These are phyloP conservation scores for Hypoxylon sp. DNA, from an alignment of 2,329 filamentous ascomycete species.

Conservation along the genomic window DNA sequence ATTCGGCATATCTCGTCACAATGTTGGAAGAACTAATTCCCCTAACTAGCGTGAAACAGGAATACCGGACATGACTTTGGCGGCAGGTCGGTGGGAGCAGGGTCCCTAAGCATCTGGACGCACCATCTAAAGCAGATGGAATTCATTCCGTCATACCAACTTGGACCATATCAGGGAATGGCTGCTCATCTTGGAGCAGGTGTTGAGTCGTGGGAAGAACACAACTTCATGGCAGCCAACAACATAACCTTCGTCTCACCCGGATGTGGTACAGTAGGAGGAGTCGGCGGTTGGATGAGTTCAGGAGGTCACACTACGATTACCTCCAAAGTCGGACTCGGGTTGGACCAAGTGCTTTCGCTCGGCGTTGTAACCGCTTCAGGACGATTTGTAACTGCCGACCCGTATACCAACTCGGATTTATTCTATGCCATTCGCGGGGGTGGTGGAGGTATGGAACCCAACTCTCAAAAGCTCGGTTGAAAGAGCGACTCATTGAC, in stretches of 20 bases:
- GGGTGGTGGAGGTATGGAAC: slow-evolving; percentile 62
- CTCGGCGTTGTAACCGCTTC: slow-evolving; percentile 64
- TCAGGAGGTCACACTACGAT: slow-evolving; percentile 67
- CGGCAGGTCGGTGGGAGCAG: slow-evolving; percentile 63
- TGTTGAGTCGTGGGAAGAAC: slow-evolving; percentile 55
- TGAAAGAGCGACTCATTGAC: not conserved
- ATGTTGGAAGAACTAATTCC: slow-evolving; percentile 49
- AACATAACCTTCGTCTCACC: slow-evolving; percentile 54
- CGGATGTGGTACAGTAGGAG: slow-evolving; percentile 54
- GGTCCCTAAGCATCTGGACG: slow-evolving; percentile 65
- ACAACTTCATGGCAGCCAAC: slow-evolving; percentile 52
- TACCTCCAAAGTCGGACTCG: slow-evolving; percentile 64
- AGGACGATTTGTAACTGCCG: slow-evolving; percentile 63
- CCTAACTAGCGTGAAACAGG: slow-evolving; percentile 58
- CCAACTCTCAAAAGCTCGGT: not conserved
- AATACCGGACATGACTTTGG: slow-evolving; percentile 65
- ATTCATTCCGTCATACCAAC: slow-evolving; percentile 55
- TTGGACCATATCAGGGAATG: slow-evolving; percentile 54
- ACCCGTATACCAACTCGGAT: slow-evolving; percentile 62
- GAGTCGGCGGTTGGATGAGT: slow-evolving; percentile 67
- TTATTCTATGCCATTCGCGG: slow-evolving; percentile 70
- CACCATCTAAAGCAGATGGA: slow-evolving; percentile 62
- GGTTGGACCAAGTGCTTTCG: slow-evolving; percentile 66
- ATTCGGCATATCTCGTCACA: slow-evolving; percentile 22
- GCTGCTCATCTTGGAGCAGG: slow-evolving; percentile 59